A percentile compares a stretch with the other conserved stretches of the same genome.
These are phyloP conservation scores for Colletotrichum lentis DNA, from an alignment of 2,329 filamentous ascomycete genomes.

Conservation along the genomic window DNA sequence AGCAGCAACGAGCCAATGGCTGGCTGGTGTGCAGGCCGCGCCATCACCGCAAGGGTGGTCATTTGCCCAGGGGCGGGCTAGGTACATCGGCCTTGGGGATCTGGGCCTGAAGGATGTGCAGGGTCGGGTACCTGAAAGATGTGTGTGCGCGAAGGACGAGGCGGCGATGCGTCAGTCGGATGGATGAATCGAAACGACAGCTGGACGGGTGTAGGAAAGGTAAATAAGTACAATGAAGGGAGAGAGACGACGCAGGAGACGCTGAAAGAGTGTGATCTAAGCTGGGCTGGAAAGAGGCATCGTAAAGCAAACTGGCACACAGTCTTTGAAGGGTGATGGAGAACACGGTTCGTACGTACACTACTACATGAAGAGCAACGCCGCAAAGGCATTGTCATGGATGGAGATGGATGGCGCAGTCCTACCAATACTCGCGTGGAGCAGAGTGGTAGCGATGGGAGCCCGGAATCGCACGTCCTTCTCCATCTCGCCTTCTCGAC, in stretches of 20 bases:
- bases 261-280: background rate
- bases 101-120: conserved; percentile 6
- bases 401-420: background rate
- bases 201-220: conserved; percentile 11
- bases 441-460: conserved; percentile 15
- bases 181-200: conserved; percentile 17
- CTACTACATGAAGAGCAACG: background rate
- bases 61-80: conserved; percentile 20
- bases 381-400: background rate
- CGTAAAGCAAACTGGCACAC: background rate
- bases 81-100: conserved; percentile 23
- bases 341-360: background rate
- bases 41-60: conserved; percentile 31
- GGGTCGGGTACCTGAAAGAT: background rate
- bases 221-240: background rate
- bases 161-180: conserved; percentile 13
- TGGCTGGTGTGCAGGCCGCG: conserved; percentile 28
- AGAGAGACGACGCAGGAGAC: background rate
- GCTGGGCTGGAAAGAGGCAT: background rate
- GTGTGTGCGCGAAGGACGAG: background rate
- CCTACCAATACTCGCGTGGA: conserved; percentile 8
- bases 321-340: too few relatives aligned
- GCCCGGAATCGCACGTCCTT: background rate
- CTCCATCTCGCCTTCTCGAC: background rate
- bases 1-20: conserved; percentile 27